These are phyloP conservation scores for Penicillium longicatenatum DNA, from an alignment of 495 filamentous ascomycete genomes.

Conservation along the genomic window DNA sequence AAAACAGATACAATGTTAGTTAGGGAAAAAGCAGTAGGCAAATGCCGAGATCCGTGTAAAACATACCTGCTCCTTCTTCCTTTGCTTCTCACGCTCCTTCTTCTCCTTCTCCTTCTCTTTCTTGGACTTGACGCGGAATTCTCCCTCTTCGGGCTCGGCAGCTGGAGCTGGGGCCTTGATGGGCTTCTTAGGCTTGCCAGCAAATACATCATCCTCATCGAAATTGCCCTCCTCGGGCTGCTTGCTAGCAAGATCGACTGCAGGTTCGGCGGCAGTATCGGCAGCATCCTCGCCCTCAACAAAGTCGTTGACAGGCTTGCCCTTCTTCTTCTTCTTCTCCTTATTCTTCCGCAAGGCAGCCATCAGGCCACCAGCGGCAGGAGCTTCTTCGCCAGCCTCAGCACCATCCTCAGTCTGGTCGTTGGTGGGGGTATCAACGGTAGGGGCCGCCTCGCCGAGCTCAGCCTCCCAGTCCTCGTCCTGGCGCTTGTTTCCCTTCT, in stretches of 20 bases:
- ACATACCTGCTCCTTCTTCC: constrained; percentile 84
- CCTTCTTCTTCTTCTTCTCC: constrained; percentile 93
- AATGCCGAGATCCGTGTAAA: background rate
- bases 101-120: constrained; percentile 96
- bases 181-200: constrained; percentile 65
- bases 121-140: constrained; percentile 80
- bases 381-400: constrained; percentile 52
- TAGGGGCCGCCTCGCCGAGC: constrained; percentile 73
- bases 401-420: constrained; percentile 42
- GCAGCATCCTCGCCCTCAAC: constrained; percentile 65
- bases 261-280: constrained; percentile 22
- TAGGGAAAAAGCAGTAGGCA: background rate
- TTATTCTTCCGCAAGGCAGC: constrained; percentile 85
- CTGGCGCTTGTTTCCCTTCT: constrained; percentile 86
- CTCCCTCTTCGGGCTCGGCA: constrained; percentile 58
- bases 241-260: constrained; percentile 62
- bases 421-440: constrained; percentile 49
- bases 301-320: constrained; percentile 68
- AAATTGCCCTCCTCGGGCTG: constrained; percentile 81
- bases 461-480: constrained; percentile 96
- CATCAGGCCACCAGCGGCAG: constrained; percentile 73
- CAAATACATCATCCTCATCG: constrained; percentile 81
- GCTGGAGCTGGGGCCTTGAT: constrained; percentile 50
- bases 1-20: constrained; percentile 1
- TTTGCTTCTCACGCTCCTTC: constrained; percentile 89